These are phyloP conservation scores for Mortierella sp. DNA, from an alignment of 371 early-diverging fungal genomes.

Conservation along the genomic window DNA sequence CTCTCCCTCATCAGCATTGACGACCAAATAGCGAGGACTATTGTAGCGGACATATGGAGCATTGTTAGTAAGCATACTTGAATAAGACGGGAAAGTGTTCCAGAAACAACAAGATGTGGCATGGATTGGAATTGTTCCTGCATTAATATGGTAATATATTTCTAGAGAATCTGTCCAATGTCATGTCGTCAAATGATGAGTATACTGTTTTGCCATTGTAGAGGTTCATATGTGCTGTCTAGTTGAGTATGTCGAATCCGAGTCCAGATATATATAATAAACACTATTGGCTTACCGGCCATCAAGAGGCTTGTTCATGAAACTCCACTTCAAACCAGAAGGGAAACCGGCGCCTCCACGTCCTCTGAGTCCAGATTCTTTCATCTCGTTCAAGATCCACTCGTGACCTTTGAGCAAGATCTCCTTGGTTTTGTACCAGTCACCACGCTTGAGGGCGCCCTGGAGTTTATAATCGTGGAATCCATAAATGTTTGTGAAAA, in stretches of 20 bases:
- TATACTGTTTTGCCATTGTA: too few species aligned
- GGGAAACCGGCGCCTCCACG: conserved; percentile 99
- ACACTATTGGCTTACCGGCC: conserved; percentile 68
- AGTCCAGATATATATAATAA: background rate
- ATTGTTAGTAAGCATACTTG: background rate
- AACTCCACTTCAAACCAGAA: conserved; percentile 97
- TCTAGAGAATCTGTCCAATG: too few species aligned
- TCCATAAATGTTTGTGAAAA: conserved; percentile 97
- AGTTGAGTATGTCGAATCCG: background rate
- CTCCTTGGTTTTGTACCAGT: conserved; percentile 99
- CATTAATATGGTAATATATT: too few species aligned
- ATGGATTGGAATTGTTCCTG: background rate
- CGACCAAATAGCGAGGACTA: conserved; percentile 94
- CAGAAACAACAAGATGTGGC: too few species aligned
- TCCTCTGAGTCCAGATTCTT: conserved; percentile 95
- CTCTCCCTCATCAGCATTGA: conserved; percentile 97
- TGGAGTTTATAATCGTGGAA: conserved; percentile 90
- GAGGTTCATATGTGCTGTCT: background rate
- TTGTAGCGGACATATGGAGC: background rate
- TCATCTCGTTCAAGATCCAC: conserved; percentile 98
- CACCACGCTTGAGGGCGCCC: conserved; percentile 95
- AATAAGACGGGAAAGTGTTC: too few species aligned
- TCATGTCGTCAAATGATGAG: too few species aligned
- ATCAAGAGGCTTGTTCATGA: conserved; percentile 96
- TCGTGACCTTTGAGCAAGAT: conserved; percentile 95